Conservation (phyloP, 805 yeast genomes). For the Ogataea pini region DNA sequence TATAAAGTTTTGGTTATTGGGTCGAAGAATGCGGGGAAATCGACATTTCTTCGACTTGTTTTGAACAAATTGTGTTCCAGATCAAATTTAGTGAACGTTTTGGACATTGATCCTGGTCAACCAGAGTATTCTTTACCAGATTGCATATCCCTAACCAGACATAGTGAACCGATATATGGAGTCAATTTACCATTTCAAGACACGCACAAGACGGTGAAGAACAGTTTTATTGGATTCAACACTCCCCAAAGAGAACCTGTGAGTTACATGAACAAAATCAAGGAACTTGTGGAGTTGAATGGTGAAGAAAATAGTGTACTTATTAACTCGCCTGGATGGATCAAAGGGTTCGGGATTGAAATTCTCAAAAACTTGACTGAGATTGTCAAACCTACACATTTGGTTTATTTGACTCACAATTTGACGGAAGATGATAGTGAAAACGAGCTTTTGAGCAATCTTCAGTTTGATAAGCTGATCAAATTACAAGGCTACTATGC, state of each 20-base stretch:
- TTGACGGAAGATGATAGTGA: conserved; percentile 35
- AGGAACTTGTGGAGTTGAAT: conserved; percentile 39
- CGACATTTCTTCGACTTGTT: conserved; percentile 62
- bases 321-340: conserved; percentile 89
- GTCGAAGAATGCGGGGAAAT: conserved; percentile 79
- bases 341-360: conserved; percentile 80
- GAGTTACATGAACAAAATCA: conserved; percentile 48
- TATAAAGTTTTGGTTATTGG: conserved; percentile 50
- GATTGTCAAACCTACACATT: conserved; percentile 51
- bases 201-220: conserved; percentile 29
- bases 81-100: conserved; percentile 40
- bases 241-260: conserved; percentile 70
- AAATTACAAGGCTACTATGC: conserved; percentile 40
- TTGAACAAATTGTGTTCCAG: conserved; percentile 46
- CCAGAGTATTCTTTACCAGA: conserved; percentile 77
- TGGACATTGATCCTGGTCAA: conserved; percentile 91
- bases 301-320: conserved; percentile 43
- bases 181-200: conserved; percentile 36
- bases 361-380: conserved; percentile 52
- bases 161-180: conserved; percentile 40
- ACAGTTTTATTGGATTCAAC: conserved; percentile 58
- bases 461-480: conserved; percentile 25
- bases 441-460: conserved; percentile 32
- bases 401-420: conserved; percentile 54
- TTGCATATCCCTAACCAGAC: conserved; percentile 54